A percentile compares a stretch with the other conserved stretches of the same genome.
phyloP scores from a whole-genome alignment of 495 filamentous ascomycete species.

The Amphirosellinia nigrospora region DNA sequence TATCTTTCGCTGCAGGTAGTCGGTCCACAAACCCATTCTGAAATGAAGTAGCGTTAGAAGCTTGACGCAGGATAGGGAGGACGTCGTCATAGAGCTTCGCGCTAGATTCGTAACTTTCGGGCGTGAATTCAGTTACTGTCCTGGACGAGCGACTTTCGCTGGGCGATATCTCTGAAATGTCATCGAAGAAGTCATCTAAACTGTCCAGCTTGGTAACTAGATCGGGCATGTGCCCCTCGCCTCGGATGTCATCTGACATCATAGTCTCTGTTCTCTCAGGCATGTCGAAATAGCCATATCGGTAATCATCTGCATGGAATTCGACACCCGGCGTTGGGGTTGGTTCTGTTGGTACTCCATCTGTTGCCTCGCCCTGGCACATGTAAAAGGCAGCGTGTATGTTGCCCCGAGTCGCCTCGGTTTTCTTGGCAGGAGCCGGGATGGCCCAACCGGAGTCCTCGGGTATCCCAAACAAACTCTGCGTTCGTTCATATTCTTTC shows the following conservation, averaged over 20 bases:
- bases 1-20: conserved; percentile 56
- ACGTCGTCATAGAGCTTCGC: conserved; percentile 94
- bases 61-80: conserved; percentile 84
- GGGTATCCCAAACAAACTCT: conserved; percentile 95
- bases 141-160: conserved; percentile 65
- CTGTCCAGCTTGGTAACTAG: conserved; percentile 90
- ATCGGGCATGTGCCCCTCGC: conserved; percentile 74
- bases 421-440: conserved; percentile 88
- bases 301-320: conserved; percentile 89
- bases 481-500: conserved; percentile 92
- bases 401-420: conserved; percentile 81
- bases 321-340: conserved; percentile 83
- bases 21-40: conserved; percentile 86
- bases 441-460: conserved; percentile 97
- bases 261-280: conserved; percentile 79
- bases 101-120: conserved; percentile 70
- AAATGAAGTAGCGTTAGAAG: conserved; percentile 71
- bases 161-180: conserved; percentile 57
- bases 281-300: conserved; percentile 75
- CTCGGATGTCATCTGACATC: conserved; percentile 84
- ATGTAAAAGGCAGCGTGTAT: conserved; percentile 98
- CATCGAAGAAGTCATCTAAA: conserved; percentile 93
- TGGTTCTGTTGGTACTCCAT: conserved; percentile 66
- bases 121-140: conserved; percentile 67
- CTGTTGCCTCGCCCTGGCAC: conserved; percentile 60